Evolutionary conservation across 2,329 filamentous ascomycete genomes (phyloP).

Genomic region (Exophiala sp.): DNA sequence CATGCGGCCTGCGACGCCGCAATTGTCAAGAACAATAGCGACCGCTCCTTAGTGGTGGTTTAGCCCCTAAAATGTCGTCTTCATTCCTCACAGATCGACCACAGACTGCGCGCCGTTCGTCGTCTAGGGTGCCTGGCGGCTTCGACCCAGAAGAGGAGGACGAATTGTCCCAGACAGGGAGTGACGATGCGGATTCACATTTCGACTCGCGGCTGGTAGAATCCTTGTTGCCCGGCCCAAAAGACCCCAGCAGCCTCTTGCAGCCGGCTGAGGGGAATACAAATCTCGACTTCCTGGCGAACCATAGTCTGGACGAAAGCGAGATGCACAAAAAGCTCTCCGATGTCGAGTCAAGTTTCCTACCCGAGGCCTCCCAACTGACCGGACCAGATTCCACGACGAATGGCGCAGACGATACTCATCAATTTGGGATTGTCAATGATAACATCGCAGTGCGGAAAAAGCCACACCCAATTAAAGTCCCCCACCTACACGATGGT

Average conservation of each 20-base stretch:
- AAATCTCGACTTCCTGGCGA: slow-evolving; percentile 19
- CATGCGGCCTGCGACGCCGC: slow-evolving; percentile 13
- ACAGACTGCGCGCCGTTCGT: slow-evolving; percentile 14
- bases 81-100: slow-evolving; percentile 16
- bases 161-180: slow-evolving; percentile 20
- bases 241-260: slow-evolving; percentile 26
- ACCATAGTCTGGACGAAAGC: slow-evolving; percentile 50
- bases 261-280: slow-evolving; percentile 20
- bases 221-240: slow-evolving; percentile 16
- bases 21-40: background rate
- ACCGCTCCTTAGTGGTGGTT: background rate
- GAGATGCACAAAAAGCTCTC: slow-evolving; percentile 59
- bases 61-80: slow-evolving; percentile 19
- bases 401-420: slow-evolving; percentile 43
- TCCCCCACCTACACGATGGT: slow-evolving; percentile 10
- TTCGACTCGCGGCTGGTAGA: slow-evolving; percentile 11
- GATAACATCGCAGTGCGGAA: slow-evolving; percentile 26
- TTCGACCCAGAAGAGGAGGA: slow-evolving; percentile 34
- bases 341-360: slow-evolving; percentile 62
- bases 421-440: slow-evolving; percentile 38
- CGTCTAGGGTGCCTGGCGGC: slow-evolving; percentile 34
- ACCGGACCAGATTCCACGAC: slow-evolving; percentile 28
- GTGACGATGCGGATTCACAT: slow-evolving; percentile 18
- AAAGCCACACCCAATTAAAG: slow-evolving; percentile 19
- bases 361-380: slow-evolving; percentile 53